Evolutionary conservation across 2,329 filamentous ascomycete species (phyloP).

Genomic region (Colletotrichum orchidophilum): DNA sequence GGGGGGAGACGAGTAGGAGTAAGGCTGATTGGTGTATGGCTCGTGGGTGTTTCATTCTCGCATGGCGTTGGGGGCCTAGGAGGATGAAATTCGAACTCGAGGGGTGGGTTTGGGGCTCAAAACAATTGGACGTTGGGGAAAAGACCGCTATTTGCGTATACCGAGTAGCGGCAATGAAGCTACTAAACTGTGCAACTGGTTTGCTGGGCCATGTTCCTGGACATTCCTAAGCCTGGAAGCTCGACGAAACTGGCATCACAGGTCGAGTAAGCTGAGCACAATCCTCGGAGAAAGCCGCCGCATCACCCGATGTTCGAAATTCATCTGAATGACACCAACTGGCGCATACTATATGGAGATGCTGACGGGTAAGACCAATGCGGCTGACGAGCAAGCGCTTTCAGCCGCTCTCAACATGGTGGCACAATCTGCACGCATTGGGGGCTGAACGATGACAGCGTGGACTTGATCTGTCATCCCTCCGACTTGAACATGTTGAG

Average conservation of each 20-base stretch:
- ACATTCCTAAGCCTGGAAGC: neutral
- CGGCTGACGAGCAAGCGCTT: slow-evolving; percentile 9
- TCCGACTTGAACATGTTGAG: neutral
- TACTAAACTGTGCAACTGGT: neutral
- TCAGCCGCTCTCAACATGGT: slow-evolving; percentile 17
- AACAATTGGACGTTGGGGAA: neutral
- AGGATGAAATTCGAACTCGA: neutral
- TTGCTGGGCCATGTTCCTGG: neutral
- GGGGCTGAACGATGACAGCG: neutral
- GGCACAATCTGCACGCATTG: neutral
- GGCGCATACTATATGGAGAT: neutral
- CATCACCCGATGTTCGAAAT: neutral
- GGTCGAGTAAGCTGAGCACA: neutral
- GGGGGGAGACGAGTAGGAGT: neutral
- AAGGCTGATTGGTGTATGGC: neutral
- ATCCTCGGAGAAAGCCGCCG: neutral
- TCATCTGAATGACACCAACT: neutral
- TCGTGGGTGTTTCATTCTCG: neutral
- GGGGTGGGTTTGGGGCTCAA: neutral
- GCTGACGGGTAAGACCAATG: slow-evolving; percentile 9
- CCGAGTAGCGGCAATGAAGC: neutral
- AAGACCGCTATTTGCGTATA: neutral
- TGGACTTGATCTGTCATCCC: neutral
- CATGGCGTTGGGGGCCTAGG: neutral
- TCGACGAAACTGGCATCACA: neutral